Evolutionary conservation across 805 yeast species (phyloP).

Genomic region (Kodamaea neixiangensis): DNA sequence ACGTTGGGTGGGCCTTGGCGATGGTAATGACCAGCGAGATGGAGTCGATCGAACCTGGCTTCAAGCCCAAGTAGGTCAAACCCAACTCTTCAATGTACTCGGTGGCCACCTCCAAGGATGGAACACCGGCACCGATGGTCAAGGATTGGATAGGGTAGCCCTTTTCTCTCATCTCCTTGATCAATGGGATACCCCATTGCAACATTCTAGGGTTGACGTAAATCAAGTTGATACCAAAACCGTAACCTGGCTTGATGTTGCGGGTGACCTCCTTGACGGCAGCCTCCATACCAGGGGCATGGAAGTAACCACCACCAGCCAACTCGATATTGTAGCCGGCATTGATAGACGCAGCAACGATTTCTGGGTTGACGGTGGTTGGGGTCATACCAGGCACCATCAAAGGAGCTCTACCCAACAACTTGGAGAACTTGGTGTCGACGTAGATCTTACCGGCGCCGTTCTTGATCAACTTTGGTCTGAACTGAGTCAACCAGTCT

Average conservation of each 20-base stretch:
- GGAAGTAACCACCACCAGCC: conserved; percentile 98
- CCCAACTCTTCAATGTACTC: conserved; percentile 94
- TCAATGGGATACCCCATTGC: conserved; percentile 98
- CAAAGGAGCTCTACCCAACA: conserved; percentile 92
- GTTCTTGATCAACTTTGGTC: conserved; percentile 83
- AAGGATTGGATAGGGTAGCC: conserved; percentile 96
- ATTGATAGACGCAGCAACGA: conserved; percentile 89
- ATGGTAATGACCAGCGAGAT: conserved; percentile 82
- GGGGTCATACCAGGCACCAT: conserved; percentile 99
- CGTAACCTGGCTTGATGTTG: conserved; percentile 75
- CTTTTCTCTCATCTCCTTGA: conserved; percentile 80
- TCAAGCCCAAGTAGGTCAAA: conserved; percentile 89
- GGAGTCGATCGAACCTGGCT: conserved; percentile 97
- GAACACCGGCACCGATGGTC: conserved; percentile 99
- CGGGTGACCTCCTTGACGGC: conserved; percentile 77
- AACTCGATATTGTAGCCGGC: conserved; percentile 97
- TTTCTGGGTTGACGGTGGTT: conserved; percentile 90
- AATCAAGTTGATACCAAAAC: conserved; percentile 88
- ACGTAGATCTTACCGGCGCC: conserved; percentile 73
- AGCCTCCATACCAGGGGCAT: conserved; percentile 63
- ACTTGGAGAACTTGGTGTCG: conserved; percentile 90
- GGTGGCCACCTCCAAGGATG: conserved; percentile 94
- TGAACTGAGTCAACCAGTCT: conserved; percentile 87
- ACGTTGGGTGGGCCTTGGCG: conserved; percentile 92
- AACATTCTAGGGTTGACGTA: conserved; percentile 97